These are phyloP conservation scores for Ophiostoma sp. DNA, from an alignment of 2,329 filamentous ascomycete species.

Conservation along the genomic window DNA sequence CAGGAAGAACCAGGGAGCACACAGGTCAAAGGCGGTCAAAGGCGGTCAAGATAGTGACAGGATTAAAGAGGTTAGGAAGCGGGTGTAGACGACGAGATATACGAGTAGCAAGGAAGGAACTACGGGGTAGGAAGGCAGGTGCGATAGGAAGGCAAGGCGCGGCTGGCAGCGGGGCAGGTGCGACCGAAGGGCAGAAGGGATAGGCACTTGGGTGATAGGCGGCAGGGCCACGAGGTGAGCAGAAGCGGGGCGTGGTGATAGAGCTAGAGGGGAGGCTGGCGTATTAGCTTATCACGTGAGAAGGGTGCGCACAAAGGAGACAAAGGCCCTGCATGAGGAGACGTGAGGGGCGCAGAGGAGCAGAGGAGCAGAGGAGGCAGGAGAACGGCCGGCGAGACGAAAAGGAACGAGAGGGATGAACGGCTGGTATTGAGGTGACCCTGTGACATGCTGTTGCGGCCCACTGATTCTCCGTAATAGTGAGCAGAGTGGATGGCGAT, in stretches of 20 bases:
- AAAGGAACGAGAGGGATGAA: background rate
- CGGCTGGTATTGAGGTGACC: background rate
- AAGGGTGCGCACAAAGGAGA: background rate
- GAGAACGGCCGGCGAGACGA: background rate
- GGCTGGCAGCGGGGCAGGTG: slow-evolving; percentile 1
- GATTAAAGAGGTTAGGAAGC: background rate
- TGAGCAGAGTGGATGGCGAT: background rate
- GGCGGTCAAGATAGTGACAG: background rate
- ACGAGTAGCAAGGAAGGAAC: background rate
- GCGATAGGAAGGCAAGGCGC: background rate
- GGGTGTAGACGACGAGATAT: background rate
- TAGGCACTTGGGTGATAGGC: too few species aligned
- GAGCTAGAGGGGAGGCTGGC: background rate
- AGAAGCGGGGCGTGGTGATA: background rate
- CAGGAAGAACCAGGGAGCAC: background rate
- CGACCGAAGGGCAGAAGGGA: too few species aligned
- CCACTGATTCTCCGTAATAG: background rate
- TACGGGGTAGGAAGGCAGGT: background rate
- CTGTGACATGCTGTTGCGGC: slow-evolving; percentile 1
- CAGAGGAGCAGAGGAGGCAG: background rate
- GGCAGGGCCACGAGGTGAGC: background rate
- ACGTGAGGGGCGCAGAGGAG: background rate
- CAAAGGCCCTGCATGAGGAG: slow-evolving; percentile 1
- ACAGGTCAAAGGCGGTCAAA: background rate
- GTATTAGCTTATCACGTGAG: background rate